Evolutionary conservation across 2,329 filamentous ascomycete species (phyloP).

Genomic region (Arthroderma sp.): DNA sequence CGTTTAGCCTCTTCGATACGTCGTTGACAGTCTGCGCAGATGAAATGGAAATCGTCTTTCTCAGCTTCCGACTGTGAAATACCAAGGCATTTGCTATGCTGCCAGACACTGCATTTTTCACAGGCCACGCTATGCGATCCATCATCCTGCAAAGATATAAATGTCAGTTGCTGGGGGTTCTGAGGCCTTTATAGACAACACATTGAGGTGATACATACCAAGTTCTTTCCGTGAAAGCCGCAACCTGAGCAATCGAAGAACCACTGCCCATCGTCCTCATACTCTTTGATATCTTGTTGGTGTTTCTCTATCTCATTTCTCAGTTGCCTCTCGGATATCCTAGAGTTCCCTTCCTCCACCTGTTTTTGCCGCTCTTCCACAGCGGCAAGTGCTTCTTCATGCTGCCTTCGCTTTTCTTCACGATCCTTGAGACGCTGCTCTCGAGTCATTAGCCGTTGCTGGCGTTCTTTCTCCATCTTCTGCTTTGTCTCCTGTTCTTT

Average conservation of each 20-base stretch:
- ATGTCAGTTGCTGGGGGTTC: not conserved
- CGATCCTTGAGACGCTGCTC: conserved; percentile 78
- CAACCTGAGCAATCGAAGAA: conserved; percentile 85
- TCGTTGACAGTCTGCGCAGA: conserved; percentile 65
- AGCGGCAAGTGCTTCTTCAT: conserved; percentile 70
- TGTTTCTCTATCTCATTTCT: conserved; percentile 70
- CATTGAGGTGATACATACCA: conserved; percentile 29
- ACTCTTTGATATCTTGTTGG: conserved; percentile 59
- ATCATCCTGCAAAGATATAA: conserved; percentile 49
- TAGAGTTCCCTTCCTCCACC: conserved; percentile 40
- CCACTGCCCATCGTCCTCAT: conserved; percentile 73
- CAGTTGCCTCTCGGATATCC: conserved; percentile 66
- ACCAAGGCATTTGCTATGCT: conserved; percentile 84
- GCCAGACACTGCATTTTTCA: conserved; percentile 89
- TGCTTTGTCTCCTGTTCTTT: conserved; percentile 46
- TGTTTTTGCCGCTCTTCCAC: conserved; percentile 64
- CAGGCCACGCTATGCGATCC: conserved; percentile 88
- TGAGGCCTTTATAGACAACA: conserved; percentile 13
- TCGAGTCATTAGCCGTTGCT: conserved; percentile 66
- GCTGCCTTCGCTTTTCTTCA: conserved; percentile 65
- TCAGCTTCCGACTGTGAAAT: conserved; percentile 70
- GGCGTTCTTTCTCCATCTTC: conserved; percentile 60
- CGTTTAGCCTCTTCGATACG: conserved; percentile 49
- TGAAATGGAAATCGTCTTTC: conserved; percentile 70
- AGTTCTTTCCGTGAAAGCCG: conserved; percentile 73